Percentiles rank a stretch among this genome's conserved stretches.
Evolutionary conservation across 225 moss, liverwort and hornwort genomes (phyloP).

Genomic region (Pseudisothecium myosuroides): DNA sequence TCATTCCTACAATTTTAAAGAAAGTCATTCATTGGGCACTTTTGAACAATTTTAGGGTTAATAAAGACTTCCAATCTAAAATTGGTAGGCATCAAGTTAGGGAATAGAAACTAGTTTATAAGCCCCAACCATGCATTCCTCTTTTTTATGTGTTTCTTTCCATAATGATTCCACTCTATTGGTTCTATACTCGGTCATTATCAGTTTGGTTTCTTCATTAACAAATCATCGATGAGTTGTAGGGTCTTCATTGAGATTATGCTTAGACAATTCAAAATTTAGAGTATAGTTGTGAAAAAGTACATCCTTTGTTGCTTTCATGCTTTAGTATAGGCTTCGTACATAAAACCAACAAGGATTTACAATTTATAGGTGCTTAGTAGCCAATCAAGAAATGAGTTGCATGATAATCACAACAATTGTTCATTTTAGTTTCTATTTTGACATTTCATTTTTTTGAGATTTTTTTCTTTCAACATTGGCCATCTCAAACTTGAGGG

Average conservation of each 20-base stretch:
- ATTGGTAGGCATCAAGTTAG: accelerated
- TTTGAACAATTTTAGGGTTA: neutral
- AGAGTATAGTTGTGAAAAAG: neutral
- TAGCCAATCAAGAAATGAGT: neutral
- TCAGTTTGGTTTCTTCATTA: neutral
- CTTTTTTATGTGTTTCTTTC: no score
- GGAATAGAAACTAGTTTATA: no score
- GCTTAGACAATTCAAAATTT: accelerated
- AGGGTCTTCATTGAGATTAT: neutral
- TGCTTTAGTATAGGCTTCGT: accelerated
- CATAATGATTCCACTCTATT: neutral
- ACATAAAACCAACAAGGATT: no score
- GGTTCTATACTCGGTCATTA: neutral
- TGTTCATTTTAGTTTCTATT: neutral
- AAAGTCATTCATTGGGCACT: neutral
- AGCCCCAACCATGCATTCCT: accelerated
- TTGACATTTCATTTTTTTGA: neutral
- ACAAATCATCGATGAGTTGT: accelerated
- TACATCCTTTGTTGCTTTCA: neutral
- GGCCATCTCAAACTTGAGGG: no score
- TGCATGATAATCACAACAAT: neutral
- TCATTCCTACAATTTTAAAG: accelerated
- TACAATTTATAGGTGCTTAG: neutral
- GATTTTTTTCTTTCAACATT: accelerated
- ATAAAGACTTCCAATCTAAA: neutral